Evolutionary conservation across 176 grass and related monocot species (phyloP), one percentile per base, ranked within the genome.

Genomic region (Tillandsia leiboldiana): DNA sequence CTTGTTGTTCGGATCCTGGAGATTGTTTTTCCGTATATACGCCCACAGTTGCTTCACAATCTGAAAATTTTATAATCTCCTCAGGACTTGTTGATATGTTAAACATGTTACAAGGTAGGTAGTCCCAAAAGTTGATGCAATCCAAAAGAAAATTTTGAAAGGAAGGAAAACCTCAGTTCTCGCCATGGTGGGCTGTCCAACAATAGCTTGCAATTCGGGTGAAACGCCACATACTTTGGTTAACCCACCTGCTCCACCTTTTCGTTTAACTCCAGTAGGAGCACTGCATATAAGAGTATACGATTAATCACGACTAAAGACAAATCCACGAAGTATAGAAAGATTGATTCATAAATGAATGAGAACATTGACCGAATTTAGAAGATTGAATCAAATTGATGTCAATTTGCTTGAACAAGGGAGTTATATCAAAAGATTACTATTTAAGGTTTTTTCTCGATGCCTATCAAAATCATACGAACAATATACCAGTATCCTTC

Each of bases 211-310:
- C 20, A 99, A 76, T 78, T 94, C 82, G 66, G 95, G 95, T 11
- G 95, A 99, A 78, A 99, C 95, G 53, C 95, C 90, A 71, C 90
- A 94, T 27, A 86, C 80, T 84, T 99, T 99, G 72, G 87, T 99
- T 79, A 99, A 76, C 9, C 95, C 95, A 47, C 90, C 95, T 69
- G 95, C 68, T 78, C 95, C 95, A 73, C 90, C 90, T 84, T 47
- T 93, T 83, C 95, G 77, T 79, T 99, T 99, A 71, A 80, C 77
- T 79, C 82, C 82, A 79, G 79, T 80, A 57, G 81, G 81, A 51
- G 69, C 73, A 76, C 92, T 96, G 76, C 33, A 7, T 6, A 42
- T 6, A 42, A 42, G 33, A 5, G 33, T 42, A 42, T 6, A 42
- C 3, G 33, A 42, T 0, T 42, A 42, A 42, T 42, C 33, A 42